Evolutionary conservation across 1,284 basidiomycete species (phyloP), one percentile per base, ranked within the genome.

Genomic region (Boletellus sp.): DNA sequence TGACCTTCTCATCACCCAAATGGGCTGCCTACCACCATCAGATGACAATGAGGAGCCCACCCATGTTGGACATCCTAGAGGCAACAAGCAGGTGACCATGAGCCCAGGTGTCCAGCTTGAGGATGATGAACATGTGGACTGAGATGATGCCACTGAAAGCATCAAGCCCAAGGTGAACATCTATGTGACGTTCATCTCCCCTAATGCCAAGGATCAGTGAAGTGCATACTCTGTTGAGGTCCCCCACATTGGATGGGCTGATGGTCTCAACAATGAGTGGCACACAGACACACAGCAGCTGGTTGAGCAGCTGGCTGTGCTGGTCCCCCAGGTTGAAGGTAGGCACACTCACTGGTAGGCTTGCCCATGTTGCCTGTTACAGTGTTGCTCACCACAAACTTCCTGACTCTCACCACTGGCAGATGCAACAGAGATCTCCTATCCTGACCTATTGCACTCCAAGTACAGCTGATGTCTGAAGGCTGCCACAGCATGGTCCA

Each of bases 301-400:
- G n/a, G n/a, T n/a, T n/a, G n/a, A 56, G 28, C 43, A 32, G 46
- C 52, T 56, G 44, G 28, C 51, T 2, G 21, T 49, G 44, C n/a
- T 26, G 1, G 24, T 26, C 24, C 8, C 24, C 10, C 24, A 26
- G 21, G n/a, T n/a, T n/a, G n/a, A n/a, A n/a, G n/a, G n/a, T n/a
- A n/a, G 26, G 28, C 50, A 41, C 35, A 39, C 2, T 2, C 3
- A 5, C 22, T 21, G 41, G 44, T 19, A 33, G n/a, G n/a, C n/a
- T 42, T 47, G 16, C n/a, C 13, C 13, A 12, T 12, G 32, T 33
- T 7, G 13, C 8, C 1, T 3, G 8, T 8, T 16, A 3, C 32
- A 13, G 32, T 13, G 32, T 16, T 10, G 24, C 24, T 26, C 8
- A 26, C 24, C 7, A 26, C 24, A 2, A 8, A 8, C 24, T 26